These are phyloP conservation scores for Diatrype stigma DNA, from an alignment of 2,329 filamentous ascomycete species.

Conservation along the genomic window DNA sequence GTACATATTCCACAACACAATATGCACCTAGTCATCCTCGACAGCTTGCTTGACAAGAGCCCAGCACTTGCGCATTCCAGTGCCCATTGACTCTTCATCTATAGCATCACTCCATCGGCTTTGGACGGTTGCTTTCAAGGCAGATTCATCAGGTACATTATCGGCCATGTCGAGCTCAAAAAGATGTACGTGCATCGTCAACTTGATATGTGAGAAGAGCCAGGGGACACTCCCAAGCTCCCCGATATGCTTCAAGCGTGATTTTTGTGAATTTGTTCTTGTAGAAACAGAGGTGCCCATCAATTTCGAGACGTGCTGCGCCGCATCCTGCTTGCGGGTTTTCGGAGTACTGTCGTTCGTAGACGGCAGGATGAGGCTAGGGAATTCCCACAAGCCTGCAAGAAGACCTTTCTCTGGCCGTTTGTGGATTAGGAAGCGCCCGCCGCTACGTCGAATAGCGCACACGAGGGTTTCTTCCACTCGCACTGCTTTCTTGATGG, in stretches of 20 bases:
- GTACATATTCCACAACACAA: not conserved
- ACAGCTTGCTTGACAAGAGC: slow-evolving; percentile 31
- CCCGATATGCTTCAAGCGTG: slow-evolving; percentile 26
- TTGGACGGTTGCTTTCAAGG: slow-evolving; percentile 2
- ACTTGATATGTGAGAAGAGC: slow-evolving; percentile 53
- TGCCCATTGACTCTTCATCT: slow-evolving; percentile 52
- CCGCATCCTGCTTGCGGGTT: slow-evolving; percentile 33
- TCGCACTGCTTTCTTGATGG: slow-evolving; percentile 47
- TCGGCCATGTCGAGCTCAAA: slow-evolving; percentile 34
- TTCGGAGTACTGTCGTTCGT: slow-evolving; percentile 21
- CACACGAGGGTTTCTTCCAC: slow-evolving; percentile 51
- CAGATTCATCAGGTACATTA: not conserved
- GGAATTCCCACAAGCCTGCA: slow-evolving; percentile 54
- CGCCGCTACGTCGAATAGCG: slow-evolving; percentile 40
- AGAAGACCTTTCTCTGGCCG: slow-evolving; percentile 51
- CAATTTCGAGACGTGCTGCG: slow-evolving; percentile 29
- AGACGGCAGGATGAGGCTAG: slow-evolving; percentile 37
- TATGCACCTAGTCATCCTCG: slow-evolving; percentile 3
- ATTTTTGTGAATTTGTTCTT: not conserved
- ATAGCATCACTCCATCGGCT: slow-evolving; percentile 36
- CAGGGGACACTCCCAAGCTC: slow-evolving; percentile 52
- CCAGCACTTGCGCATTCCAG: slow-evolving; percentile 57
- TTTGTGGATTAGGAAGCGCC: slow-evolving; percentile 43
- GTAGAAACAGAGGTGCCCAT: slow-evolving; percentile 5
- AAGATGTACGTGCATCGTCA: slow-evolving; percentile 54